Base-by-base conservation (phyloP, 129 eudicot species). In the Artemisia annua region DNA sequence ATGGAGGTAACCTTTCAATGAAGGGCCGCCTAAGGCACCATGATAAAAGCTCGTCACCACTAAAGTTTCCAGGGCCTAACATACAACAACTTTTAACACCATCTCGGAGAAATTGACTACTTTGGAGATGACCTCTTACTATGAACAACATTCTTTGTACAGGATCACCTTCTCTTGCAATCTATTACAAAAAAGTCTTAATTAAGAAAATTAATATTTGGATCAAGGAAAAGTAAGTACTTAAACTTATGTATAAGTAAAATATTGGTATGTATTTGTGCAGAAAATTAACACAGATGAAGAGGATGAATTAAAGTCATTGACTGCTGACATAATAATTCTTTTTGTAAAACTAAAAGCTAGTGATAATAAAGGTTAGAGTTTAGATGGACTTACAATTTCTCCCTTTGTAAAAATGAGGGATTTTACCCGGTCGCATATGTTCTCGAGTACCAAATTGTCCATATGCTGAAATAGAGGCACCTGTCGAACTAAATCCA, bases 401-500 rank as follows among this genome's bases (percentile, higher is more conserved):
- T 95, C 99, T 76, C 99, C 99, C 78, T 95, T 95, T 2, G 97
- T 91, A 85, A 95, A 91, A 54, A 95, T 87, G 71, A 95, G 90
- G 67, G 99, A 95, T 80, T 95, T 95, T 16, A 95, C 97, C 0
- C 99, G 91, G 73, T 91, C 99, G 74, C 99, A 95, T 22, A 95
- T 95, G 74, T 95, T 95, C 80, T 95, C 99, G 11, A 95, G 87
- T 52, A 95, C 99, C 71, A 95, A 73, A 74, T 81, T 87, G 68
- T 95, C 99, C 99, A 95, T 95, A 75, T 95, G 99, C 64, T 95
- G 99, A 81, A 95, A 95, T 57, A 95, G 73, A 63, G 99, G 99
- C 26, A 95, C 99, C 94, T 95, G 99, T 75, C 93, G 80, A 4
- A 95, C 96, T 80, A 95, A 85, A 69, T 95, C 99, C 70, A 95